phyloP scores from a whole-genome alignment of 2,329 filamentous ascomycete genomes.

The Cytospora schulzeri region DNA sequence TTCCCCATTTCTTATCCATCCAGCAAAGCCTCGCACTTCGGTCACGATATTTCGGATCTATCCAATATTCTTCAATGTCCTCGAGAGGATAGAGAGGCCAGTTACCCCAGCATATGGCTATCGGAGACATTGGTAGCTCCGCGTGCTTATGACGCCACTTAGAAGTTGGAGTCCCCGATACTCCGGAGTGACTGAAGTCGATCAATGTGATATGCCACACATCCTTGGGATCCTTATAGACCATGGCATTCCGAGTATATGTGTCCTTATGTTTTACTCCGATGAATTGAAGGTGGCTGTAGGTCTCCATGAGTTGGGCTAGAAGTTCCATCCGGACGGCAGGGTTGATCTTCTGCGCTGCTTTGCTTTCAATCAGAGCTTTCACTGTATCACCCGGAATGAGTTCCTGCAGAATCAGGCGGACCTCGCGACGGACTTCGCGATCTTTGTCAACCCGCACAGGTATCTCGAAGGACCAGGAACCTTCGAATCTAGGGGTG shows the following conservation, averaged over 20 bases:
- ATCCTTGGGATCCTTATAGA: not conserved
- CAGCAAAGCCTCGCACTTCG: too few species aligned
- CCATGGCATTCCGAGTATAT: not conserved
- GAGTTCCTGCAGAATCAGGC: conserved; percentile 1
- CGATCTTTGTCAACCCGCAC: not conserved
- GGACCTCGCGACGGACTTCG: not conserved
- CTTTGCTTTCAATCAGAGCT: not conserved
- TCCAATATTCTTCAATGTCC: too few species aligned
- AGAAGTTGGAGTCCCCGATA: too few species aligned
- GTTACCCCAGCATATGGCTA: too few species aligned
- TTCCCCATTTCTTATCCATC: too few species aligned
- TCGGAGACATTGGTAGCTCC: too few species aligned
- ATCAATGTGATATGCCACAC: not conserved
- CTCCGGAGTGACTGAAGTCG: not conserved
- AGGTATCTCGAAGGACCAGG: too few species aligned
- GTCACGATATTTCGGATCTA: too few species aligned
- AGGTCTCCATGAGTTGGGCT: not conserved
- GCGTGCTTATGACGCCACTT: too few species aligned
- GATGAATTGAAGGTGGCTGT: not conserved
- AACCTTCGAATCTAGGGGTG: too few species aligned
- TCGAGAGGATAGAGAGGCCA: too few species aligned
- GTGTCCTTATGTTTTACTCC: not conserved
- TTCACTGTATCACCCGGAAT: not conserved
- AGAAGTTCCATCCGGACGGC: not conserved
- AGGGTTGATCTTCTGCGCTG: not conserved